phyloP scores from a whole-genome alignment of 2,329 filamentous ascomycete genomes.

The Gnomoniopsis sp. region DNA sequence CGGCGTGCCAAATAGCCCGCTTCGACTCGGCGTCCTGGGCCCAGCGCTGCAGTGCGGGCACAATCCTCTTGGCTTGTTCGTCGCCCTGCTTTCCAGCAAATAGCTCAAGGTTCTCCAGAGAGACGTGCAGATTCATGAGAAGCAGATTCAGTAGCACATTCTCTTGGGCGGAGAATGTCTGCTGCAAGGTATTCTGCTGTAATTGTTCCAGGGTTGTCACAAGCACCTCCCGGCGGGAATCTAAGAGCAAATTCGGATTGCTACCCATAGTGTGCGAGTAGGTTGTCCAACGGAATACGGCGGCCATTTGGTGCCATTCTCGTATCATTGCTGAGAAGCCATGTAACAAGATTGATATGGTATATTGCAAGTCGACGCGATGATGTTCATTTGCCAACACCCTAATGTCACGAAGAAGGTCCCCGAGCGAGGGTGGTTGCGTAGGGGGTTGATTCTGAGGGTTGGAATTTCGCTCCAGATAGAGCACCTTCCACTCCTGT shows the following conservation, averaged over 20 bases:
- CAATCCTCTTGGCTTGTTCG: constrained; percentile 59
- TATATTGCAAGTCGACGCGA: constrained; percentile 53
- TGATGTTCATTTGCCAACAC: constrained; percentile 45
- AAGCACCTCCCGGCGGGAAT: constrained; percentile 59
- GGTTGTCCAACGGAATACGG: constrained; percentile 44
- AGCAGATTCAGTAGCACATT: constrained; percentile 50
- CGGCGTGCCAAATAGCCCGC: constrained; percentile 64
- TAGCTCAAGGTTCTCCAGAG: constrained; percentile 62
- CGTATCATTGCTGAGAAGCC: constrained; percentile 64
- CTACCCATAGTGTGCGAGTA: constrained; percentile 39
- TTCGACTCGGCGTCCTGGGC: constrained; percentile 51
- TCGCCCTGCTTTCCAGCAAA: constrained; percentile 67
- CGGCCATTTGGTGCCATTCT: constrained; percentile 60
- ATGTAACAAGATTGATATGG: constrained; percentile 60
- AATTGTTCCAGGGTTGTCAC: constrained; percentile 52
- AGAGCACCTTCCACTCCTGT: constrained; percentile 60
- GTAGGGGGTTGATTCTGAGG: constrained; percentile 35
- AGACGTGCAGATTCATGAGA: constrained; percentile 62
- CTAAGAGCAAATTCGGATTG: constrained; percentile 39
- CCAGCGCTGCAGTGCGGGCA: constrained; percentile 58
- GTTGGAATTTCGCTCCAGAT: constrained; percentile 38
- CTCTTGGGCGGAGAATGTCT: constrained; percentile 42
- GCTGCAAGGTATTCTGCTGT: constrained; percentile 35
- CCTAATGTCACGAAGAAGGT: constrained; percentile 55
- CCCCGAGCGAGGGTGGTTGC: constrained; percentile 47